phyloP scores from a whole-genome alignment of 208 protist species.

The Acanthamoeba sp. region DNA sequence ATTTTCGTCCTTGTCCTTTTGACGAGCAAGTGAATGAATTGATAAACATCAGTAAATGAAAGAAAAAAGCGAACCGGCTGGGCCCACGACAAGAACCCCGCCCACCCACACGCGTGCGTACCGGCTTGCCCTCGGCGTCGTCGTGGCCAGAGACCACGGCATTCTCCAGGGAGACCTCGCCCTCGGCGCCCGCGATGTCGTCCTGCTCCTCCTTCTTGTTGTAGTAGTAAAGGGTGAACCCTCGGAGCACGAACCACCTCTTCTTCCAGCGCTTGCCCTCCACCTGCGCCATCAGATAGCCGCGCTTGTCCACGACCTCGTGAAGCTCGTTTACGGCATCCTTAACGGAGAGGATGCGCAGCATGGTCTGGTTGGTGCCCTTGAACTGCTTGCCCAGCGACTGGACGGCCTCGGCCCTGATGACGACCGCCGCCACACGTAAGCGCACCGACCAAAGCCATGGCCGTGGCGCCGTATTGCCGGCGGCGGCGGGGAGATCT shows the following conservation, averaged over 20 bases:
- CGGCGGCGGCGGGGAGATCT: neutral
- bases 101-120: neutral
- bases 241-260: constrained; percentile 57
- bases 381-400: neutral
- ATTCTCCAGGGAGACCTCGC: constrained; percentile 14
- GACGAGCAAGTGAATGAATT: no score
- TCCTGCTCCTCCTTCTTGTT: constrained; percentile 66
- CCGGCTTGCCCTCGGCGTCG: constrained; percentile 8
- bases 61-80: neutral
- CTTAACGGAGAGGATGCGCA: constrained; percentile 21
- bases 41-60: no score
- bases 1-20: neutral
- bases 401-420: neutral
- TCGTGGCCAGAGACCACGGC: constrained; percentile 7
- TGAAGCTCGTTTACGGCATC: constrained; percentile 36
- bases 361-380: constrained; percentile 17
- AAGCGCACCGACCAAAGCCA: neutral
- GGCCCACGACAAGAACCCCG: no score
- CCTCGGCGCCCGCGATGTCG: constrained; percentile 5
- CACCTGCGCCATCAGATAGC: constrained; percentile 45
- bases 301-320: constrained; percentile 48
- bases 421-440: neutral
- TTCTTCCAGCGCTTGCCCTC: constrained; percentile 64
- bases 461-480: neutral
- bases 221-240: constrained; percentile 1